Conservation (phyloP, 2,329 filamentous ascomycete genomes). For the Didymella exigua region DNA sequence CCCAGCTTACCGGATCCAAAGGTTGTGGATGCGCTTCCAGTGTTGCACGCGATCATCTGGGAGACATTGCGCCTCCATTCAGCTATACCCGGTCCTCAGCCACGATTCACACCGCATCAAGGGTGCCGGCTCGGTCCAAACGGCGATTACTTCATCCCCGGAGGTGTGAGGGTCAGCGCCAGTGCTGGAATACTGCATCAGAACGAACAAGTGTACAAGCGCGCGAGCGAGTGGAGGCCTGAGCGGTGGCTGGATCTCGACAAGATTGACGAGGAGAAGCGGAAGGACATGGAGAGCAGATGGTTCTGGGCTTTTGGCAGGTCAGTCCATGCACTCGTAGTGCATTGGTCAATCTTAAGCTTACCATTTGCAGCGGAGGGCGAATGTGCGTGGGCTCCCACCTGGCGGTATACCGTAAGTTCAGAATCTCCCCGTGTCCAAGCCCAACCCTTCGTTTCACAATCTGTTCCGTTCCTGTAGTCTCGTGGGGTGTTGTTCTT, state of each 20-base stretch:
- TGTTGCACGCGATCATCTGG: conserved; percentile 64
- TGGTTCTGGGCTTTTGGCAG: conserved; percentile 60
- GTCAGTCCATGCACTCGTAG: conserved; percentile 27
- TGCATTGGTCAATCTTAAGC: neutral
- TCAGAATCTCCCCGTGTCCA: neutral
- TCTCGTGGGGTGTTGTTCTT: neutral
- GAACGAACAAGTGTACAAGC: conserved; percentile 53
- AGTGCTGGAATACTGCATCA: conserved; percentile 56
- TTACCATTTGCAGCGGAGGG: conserved; percentile 48
- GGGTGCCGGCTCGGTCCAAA: conserved; percentile 50
- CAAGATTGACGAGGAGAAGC: conserved; percentile 40
- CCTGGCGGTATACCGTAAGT: conserved; percentile 54
- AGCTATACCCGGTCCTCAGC: conserved; percentile 67
- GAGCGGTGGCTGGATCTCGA: conserved; percentile 51
- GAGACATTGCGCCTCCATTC: conserved; percentile 67
- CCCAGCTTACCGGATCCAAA: conserved; percentile 49
- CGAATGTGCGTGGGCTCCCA: conserved; percentile 59
- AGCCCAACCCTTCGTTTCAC: neutral
- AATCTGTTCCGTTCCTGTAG: neutral
- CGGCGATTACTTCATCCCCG: conserved; percentile 47
- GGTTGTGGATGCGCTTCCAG: conserved; percentile 54
- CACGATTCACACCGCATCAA: conserved; percentile 57
- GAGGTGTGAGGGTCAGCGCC: conserved; percentile 53
- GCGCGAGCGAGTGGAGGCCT: conserved; percentile 49
- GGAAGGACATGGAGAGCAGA: conserved; percentile 51